Evolutionary conservation across 805 yeast species (phyloP).

Genomic region (Yarrowia phangngaensis): DNA sequence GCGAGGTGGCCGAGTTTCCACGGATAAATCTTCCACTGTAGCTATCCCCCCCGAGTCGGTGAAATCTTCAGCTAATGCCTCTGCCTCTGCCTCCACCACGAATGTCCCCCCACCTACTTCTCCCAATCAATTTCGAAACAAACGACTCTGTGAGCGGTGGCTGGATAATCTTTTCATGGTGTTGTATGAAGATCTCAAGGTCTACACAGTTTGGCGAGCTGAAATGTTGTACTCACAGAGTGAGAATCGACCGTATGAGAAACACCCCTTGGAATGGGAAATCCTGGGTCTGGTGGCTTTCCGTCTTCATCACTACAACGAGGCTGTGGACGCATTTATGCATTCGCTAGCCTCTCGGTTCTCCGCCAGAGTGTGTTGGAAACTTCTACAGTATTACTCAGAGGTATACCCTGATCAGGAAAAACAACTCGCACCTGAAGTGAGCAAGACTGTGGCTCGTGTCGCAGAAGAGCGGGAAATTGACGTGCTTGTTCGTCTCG

Average conservation of each 20-base stretch:
- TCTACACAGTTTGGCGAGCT: slow-evolving; percentile 90
- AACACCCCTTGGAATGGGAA: slow-evolving; percentile 88
- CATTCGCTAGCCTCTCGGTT: slow-evolving; percentile 70
- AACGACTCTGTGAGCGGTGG: slow-evolving; percentile 72
- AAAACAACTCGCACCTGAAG: slow-evolving; percentile 42
- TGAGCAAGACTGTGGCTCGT: slow-evolving; percentile 33
- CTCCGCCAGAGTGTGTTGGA: slow-evolving; percentile 73
- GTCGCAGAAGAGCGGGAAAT: slow-evolving; percentile 43
- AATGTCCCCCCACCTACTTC: neutral
- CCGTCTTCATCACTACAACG: slow-evolving; percentile 79
- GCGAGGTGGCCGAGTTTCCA: slow-evolving; percentile 33
- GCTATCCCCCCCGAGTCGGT: slow-evolving; percentile 3
- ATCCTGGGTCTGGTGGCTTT: slow-evolving; percentile 79
- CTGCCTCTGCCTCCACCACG: neutral
- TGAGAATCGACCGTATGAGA: slow-evolving; percentile 73
- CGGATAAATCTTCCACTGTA: slow-evolving; percentile 6
- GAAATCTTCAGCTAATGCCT: neutral
- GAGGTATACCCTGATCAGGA: slow-evolving; percentile 34
- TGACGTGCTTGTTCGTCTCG: slow-evolving; percentile 65
- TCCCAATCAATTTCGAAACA: slow-evolving; percentile 39
- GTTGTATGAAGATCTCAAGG: slow-evolving; percentile 60
- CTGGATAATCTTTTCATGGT: slow-evolving; percentile 68
- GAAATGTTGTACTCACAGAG: slow-evolving; percentile 85
- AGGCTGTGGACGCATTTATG: slow-evolving; percentile 80
- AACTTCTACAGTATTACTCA: slow-evolving; percentile 61